Percentiles rank a stretch among this genome's conserved stretches.
These are phyloP conservation scores for Fusarium acutatum DNA, from an alignment of 2,329 filamentous ascomycete genomes.

Conservation along the genomic window DNA sequence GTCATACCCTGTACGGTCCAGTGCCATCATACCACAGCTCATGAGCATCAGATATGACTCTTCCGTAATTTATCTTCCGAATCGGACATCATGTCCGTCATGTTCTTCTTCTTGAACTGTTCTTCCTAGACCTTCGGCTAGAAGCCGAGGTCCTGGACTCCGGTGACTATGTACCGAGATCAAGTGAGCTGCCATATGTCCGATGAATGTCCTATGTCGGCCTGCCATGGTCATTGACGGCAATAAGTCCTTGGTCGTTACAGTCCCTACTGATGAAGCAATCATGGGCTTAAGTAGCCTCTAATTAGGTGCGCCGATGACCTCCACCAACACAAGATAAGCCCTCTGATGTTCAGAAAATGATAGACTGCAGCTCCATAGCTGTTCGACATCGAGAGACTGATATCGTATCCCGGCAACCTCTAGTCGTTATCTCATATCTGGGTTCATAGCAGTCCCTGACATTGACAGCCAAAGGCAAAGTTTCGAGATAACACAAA, in stretches of 20 bases:
- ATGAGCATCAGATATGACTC: background rate
- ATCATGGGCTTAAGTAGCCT: background rate
- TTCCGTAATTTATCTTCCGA: background rate
- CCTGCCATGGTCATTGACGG: background rate
- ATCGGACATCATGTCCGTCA: slow-evolving; percentile 7
- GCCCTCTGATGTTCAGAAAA: background rate
- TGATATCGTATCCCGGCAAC: background rate
- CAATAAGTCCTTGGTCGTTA: background rate
- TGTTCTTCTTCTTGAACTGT: background rate
- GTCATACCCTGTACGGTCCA: background rate
- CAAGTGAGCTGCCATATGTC: slow-evolving; percentile 15
- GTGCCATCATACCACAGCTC: background rate
- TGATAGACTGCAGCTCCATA: background rate
- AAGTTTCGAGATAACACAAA: slow-evolving; percentile 13
- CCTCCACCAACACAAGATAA: background rate
- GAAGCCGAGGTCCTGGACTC: slow-evolving; percentile 20
- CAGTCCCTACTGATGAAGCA: background rate
- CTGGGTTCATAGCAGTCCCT: background rate
- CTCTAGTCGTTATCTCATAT: background rate
- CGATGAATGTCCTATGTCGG: background rate
- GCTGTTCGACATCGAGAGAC: background rate
- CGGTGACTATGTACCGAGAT: background rate
- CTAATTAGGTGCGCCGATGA: background rate
- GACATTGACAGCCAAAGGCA: background rate
- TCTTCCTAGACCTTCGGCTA: slow-evolving; percentile 6